phyloP scores from a whole-genome alignment of 2,329 filamentous ascomycete species.

The Nothopassalora personata region DNA sequence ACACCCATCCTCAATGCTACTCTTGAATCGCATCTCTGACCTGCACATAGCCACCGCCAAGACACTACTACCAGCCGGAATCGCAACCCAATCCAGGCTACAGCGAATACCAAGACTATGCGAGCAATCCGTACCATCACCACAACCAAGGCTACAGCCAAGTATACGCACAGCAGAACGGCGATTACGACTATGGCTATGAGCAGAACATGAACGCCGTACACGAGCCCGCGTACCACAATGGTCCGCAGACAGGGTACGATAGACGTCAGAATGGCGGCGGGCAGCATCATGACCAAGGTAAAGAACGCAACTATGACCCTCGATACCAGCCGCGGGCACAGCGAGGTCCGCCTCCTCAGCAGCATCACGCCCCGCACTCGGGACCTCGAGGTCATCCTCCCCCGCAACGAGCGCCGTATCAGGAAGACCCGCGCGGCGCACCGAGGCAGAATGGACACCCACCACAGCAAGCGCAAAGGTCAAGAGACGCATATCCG shows the following conservation, averaged over 20 bases:
- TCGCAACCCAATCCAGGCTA: constrained; percentile 13
- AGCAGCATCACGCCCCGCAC: constrained; percentile 2
- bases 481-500: neutral
- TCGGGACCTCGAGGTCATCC: constrained; percentile 8
- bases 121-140: constrained; percentile 16
- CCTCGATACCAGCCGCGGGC: constrained; percentile 25
- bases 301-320: constrained; percentile 22
- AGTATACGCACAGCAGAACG: constrained; percentile 10
- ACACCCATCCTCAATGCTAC: neutral
- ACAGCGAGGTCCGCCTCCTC: constrained; percentile 15
- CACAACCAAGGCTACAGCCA: constrained; percentile 17
- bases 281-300: constrained; percentile 10
- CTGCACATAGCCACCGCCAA: constrained; percentile 13
- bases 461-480: constrained; percentile 5
- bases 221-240: constrained; percentile 7
- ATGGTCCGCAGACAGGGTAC: constrained; percentile 11
- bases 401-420: constrained; percentile 2
- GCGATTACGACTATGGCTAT: constrained; percentile 7
- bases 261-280: constrained; percentile 5
- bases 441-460: constrained; percentile 11
- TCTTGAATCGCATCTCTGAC: neutral
- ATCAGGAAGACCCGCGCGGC: constrained; percentile 6
- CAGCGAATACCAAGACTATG: constrained; percentile 13
- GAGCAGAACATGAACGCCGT: constrained; percentile 7
- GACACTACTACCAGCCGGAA: constrained; percentile 15